A percentile compares a stretch with the other conserved stretches of the same genome.
Conservation (phyloP, 345 rosid species). For the Linum trigynum region DNA sequence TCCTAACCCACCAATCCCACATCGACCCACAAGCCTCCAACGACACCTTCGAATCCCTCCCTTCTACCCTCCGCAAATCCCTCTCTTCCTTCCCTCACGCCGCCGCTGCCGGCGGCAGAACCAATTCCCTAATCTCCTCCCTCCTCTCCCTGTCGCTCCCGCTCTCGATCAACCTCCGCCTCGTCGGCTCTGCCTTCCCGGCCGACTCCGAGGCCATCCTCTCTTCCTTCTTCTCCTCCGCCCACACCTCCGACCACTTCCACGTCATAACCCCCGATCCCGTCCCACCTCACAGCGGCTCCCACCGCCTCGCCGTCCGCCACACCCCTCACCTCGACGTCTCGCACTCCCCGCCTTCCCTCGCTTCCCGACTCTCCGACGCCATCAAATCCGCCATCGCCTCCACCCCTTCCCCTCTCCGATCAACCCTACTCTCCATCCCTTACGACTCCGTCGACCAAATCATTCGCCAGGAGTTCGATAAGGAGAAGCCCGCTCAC, state of each 20-base stretch:
- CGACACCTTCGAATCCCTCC: constrained; percentile 28
- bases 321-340: constrained; percentile 24
- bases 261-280: constrained; percentile 24
- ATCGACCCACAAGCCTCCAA: constrained; percentile 57
- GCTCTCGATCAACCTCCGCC: constrained; percentile 21
- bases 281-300: not conserved
- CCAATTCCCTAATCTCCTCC: constrained; percentile 16
- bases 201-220: constrained; percentile 19
- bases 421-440: constrained; percentile 51
- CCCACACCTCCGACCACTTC: constrained; percentile 21
- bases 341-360: constrained; percentile 15
- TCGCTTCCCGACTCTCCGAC: constrained; percentile 30
- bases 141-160: constrained; percentile 20
- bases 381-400: constrained; percentile 35
- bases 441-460: constrained; percentile 43
- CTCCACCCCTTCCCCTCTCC: constrained; percentile 43
- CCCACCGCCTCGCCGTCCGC: constrained; percentile 19
- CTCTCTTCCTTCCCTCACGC: constrained; percentile 12
- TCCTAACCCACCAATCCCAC: constrained; percentile 20
- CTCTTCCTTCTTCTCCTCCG: constrained; percentile 15
- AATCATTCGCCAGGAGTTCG: constrained; percentile 50
- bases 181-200: constrained; percentile 23
- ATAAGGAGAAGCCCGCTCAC: constrained; percentile 51
- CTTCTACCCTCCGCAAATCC: constrained; percentile 18
- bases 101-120: not conserved